Evolutionary conservation across 805 yeast species (phyloP).

Genomic region (Candida yuanshanica): DNA sequence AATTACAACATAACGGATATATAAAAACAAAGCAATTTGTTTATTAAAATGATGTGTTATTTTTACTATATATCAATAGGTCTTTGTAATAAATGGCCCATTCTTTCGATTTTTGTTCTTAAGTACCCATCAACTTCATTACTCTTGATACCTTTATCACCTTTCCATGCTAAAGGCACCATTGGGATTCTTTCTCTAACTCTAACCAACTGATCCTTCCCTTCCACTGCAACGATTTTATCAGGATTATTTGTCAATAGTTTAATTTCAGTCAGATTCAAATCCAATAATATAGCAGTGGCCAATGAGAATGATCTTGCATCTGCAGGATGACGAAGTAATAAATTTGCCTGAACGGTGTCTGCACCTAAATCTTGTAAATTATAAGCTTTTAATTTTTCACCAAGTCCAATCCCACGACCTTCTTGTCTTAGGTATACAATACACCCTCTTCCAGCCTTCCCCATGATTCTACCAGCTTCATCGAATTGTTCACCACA

Average conservation of each 20-base stretch:
- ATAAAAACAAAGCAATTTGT: too few species aligned
- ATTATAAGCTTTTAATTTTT: conserved; percentile 93
- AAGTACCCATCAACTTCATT: conserved; percentile 89
- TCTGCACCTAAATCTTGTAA: conserved; percentile 98
- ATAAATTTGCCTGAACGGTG: conserved; percentile 91
- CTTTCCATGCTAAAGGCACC: conserved; percentile 91
- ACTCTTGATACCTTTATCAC: conserved; percentile 63
- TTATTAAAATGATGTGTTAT: too few species aligned
- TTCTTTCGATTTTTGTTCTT: conserved; percentile 89
- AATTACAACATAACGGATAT: too few species aligned
- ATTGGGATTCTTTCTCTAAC: conserved; percentile 92
- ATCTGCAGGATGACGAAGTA: conserved; percentile 95
- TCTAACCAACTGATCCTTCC: conserved; percentile 62
- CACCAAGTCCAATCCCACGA: conserved; percentile 97
- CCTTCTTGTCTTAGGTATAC: conserved; percentile 97
- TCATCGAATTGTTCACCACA: conserved; percentile 99
- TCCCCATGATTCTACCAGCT: conserved; percentile 91
- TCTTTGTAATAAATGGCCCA: conserved; percentile 84
- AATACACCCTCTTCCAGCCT: conserved; percentile 84
- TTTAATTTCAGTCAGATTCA: conserved; percentile 66
- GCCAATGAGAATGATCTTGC: conserved; percentile 93
- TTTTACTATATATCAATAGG: conserved; percentile 25
- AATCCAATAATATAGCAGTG: conserved; percentile 83
- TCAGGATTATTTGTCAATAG: conserved; percentile 94
- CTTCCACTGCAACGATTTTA: conserved; percentile 91